Conservation (phyloP, 2,329 filamentous ascomycete species). For the Verruconis gallopava region DNA sequence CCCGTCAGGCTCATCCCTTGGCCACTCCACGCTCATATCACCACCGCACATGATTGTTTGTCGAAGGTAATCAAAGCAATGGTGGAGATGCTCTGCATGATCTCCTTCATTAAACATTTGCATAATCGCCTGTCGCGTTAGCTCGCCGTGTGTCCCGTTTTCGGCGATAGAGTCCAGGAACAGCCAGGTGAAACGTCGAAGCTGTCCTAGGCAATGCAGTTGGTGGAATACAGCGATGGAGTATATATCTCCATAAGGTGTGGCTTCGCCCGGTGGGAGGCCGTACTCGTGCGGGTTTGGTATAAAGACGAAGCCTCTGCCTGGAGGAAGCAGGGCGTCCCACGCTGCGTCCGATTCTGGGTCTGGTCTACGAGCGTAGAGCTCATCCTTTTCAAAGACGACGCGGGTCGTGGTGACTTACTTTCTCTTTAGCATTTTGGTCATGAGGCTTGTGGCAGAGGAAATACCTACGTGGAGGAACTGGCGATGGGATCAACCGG, state of each 20-base stretch:
- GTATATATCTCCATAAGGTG: conserved; percentile 18
- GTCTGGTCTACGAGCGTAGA: conserved; percentile 5
- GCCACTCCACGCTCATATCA: conserved; percentile 12
- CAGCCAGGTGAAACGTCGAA: conserved; percentile 18
- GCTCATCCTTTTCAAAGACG: no score
- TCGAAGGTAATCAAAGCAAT: conserved; percentile 15
- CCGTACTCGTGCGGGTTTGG: conserved; percentile 14
- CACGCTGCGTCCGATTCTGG: conserved; percentile 7
- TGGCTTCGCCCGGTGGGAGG: conserved; percentile 18
- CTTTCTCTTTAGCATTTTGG: no score
- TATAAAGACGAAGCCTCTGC: conserved; percentile 23
- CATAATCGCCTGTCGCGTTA: background rate
- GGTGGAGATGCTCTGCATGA: conserved; percentile 10
- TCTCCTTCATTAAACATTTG: conserved; percentile 7
- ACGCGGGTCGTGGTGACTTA: no score
- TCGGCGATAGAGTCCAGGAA: conserved; percentile 14
- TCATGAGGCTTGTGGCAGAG: no score
- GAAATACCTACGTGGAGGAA: no score
- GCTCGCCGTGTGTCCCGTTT: conserved; percentile 4
- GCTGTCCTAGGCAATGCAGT: conserved; percentile 21
- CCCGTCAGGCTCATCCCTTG: conserved; percentile 10
- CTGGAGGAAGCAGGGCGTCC: conserved; percentile 11
- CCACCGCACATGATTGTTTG: conserved; percentile 12
- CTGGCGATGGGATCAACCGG: no score
- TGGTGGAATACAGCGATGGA: conserved; percentile 24